Percentiles rank a stretch among this genome's conserved stretches.
Conservation (phyloP, 306 rosid genomes). For the Cercis canadensis region DNA sequence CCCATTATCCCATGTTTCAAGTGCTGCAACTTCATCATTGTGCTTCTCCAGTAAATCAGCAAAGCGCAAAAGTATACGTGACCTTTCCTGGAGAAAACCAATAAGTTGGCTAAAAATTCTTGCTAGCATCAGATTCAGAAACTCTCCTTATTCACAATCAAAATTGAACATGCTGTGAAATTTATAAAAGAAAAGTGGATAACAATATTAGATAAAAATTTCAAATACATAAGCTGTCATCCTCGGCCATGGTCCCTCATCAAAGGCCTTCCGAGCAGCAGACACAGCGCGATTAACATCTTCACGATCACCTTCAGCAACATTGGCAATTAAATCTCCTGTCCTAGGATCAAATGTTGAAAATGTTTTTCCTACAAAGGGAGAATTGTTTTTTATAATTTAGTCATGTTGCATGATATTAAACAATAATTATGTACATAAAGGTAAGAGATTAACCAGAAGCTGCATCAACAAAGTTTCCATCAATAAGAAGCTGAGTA, state of each 20-base stretch:
- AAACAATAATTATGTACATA: neutral
- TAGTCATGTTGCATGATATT: neutral
- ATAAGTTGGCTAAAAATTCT: slow-evolving; percentile 2
- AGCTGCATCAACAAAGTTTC: slow-evolving; percentile 72
- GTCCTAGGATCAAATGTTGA: slow-evolving; percentile 75
- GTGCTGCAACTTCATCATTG: slow-evolving; percentile 66
- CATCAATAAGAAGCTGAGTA: slow-evolving; percentile 68
- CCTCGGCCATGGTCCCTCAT: slow-evolving; percentile 88
- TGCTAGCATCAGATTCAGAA: slow-evolving; percentile 7
- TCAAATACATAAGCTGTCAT: slow-evolving; percentile 79
- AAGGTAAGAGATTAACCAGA: slow-evolving; percentile 57
- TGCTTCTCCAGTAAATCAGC: slow-evolving; percentile 81
- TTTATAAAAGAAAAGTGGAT: neutral
- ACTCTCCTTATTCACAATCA: neutral
- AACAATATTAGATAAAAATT: neutral
- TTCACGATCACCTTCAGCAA: slow-evolving; percentile 72
- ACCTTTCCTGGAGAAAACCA: slow-evolving; percentile 61
- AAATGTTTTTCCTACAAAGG: slow-evolving; percentile 68
- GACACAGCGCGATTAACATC: slow-evolving; percentile 70
- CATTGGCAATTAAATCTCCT: slow-evolving; percentile 65
- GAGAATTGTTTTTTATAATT: neutral
- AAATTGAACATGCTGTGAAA: neutral
- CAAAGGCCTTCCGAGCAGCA: slow-evolving; percentile 83
- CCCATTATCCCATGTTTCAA: slow-evolving; percentile 85
- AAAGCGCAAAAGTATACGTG: slow-evolving; percentile 58